Evolutionary conservation across 139 green algal species (phyloP).

Genomic region (Eudorina sp.): DNA sequence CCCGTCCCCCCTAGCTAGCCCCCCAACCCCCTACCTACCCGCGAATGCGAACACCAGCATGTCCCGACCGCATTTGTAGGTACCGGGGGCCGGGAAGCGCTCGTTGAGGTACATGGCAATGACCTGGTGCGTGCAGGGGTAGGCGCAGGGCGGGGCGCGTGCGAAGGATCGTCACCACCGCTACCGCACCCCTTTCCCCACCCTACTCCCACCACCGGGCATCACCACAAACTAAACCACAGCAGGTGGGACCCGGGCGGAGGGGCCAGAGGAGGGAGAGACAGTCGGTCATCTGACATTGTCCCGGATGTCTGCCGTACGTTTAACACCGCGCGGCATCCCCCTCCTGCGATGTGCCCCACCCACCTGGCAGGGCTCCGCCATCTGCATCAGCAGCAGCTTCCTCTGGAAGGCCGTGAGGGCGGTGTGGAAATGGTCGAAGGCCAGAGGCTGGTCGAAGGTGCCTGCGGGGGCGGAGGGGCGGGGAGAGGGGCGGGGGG

Average conservation of each 20-base stretch:
- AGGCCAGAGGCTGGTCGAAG: constrained; percentile 8
- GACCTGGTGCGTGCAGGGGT: not conserved
- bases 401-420: constrained; percentile 11
- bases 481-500: not conserved
- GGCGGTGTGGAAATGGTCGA: not conserved
- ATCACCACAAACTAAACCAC: no score
- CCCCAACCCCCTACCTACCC: not conserved
- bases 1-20: no score
- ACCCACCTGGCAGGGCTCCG: constrained; percentile 13
- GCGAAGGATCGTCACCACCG: no score
- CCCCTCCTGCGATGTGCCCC: not conserved
- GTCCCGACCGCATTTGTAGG: not conserved
- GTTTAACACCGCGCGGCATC: not conserved
- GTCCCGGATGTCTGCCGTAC: no score
- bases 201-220: no score
- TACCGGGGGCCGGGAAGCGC: not conserved
- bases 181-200: no score
- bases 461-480: not conserved
- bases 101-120: constrained; percentile 25
- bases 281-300: no score
- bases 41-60: constrained; percentile 32
- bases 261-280: no score
- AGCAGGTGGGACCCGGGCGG: no score
- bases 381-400: constrained; percentile 38
- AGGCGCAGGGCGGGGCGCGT: not conserved